Base-by-base conservation (phyloP, 805 yeast genomes). In the Hanseniaspora thailandica region DNA sequence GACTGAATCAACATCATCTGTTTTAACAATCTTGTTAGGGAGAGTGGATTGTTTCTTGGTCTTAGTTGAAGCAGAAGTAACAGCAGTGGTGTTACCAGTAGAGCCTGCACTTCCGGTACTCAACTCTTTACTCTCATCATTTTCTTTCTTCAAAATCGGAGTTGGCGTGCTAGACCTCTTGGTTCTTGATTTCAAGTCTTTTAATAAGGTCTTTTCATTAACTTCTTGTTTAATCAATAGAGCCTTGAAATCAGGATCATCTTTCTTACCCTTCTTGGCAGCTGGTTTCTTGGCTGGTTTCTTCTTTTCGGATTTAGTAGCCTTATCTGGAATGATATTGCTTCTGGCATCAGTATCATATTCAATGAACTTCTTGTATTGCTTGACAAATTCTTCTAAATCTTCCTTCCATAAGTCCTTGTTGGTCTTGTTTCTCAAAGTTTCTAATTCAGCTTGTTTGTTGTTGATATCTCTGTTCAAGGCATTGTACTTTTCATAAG, bases 381-480 rank as follows among this genome's bases (percentile, higher is more conserved):
- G 75, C 8, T 59, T 71, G 55, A 77, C 62, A 66, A 93, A 90
- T 0, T 69, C 81, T 54, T 87, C 95, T 59, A 93, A 72, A 65
- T 93, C 98, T 44, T 67, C 74, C 55, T 71, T 76, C 98, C 98
- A 93, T 54, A 93, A 70, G 65, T 89, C 97, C 65, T 86, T 86
- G 15, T 96, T 88, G 12, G 84, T 71, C 62, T 79, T 72, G 52
- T 76, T 74, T 59, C 88, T 74, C 59, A 93, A 72, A 0, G 62
- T 64, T 44, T 78, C 82, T 60, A 90, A 74, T 63, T 86, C 94
- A 28, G 66, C 71, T 63, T 87, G 90, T 61, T 81, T 83, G 25
- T 72, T 82, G 54, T 80, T 86, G 56, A 79, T 76, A 64, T 89
- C 94, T 52, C 75, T 74, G 61, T 88, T 70, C 58, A 93, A 71